Evolutionary conservation across 2,329 filamentous ascomycete genomes (phyloP), one percentile per base, ranked within the genome.

Genomic region (Clarireedia paspali): DNA sequence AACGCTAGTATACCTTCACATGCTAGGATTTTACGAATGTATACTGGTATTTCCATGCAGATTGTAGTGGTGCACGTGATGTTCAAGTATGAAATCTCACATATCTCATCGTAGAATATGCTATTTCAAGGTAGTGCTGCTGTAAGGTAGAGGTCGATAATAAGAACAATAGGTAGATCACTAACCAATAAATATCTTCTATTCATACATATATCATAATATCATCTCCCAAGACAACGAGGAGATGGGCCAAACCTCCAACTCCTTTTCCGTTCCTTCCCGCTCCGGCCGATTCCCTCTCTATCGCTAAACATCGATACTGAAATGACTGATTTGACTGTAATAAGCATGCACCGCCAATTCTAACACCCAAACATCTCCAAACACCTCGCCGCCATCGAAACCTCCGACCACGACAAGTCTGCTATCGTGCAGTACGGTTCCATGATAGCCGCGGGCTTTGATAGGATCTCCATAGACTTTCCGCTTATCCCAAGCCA

Each of bases 301-400:
- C 49, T 42, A 44, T 40, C 40, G 42, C 34, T 58, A 85, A 57
- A 87, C 82, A 65, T 86, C 83, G 63, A 88, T 87, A 40, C 76
- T 83, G 63, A 87, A 88, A 69, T 87, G 83, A 67, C 83, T 86
- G 66, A 88, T 88, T 70, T 88, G 84, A 59, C 83, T 86, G 66
- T 87, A 88, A 67, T 88, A 88, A 39, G 84, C 80, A 69, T 87
- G 84, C 10, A 87, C 83, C 2, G 83, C 84, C 63, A 88, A 71
- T 71, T 88, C 84, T 54, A 88, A 71, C 5, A 86, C 75, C 75
- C 79, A 83, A 17, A 85, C 84, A 59, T 88, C 84, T 38, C 79
- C 78, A 73, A 86, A 87, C 24, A 87, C 84, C 67, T 85, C 81
- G 57, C 73, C 76, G 52, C 84, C 84, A 68, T 87, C 84, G 62